Base-by-base conservation (phyloP, 331 rosid genomes). In the Spiraea crenata region DNA sequence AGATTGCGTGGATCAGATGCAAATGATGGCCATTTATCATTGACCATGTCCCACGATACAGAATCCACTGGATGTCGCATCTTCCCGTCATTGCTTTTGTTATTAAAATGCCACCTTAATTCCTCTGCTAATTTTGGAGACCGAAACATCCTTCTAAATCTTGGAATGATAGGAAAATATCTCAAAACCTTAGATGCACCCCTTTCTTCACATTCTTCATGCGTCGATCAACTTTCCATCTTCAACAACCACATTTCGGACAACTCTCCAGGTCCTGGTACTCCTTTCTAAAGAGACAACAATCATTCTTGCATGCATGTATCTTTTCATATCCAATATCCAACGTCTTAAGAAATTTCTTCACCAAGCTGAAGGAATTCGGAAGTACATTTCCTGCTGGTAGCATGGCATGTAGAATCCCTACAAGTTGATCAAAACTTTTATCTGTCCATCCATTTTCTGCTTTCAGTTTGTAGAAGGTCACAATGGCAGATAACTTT, bases 231-330 rank as follows among this genome's bases (percentile, higher is more conserved):
- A 50, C 56, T 13, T 63, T 63, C 51, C 67, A 63, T 63, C 51
- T 63, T 9, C n/a, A 63, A 63, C 38, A 2, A n/a, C 38, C 50
- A 62, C 67, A 62, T 62, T 40, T 62, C 3, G 37, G n/a, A 63
- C 51, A 63, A 41, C 6, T 41, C 4, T 41, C 37, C 67, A 63
- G 8, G 4, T 63, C 7, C 12, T 17, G 5, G 0, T 63, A 63
- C n/a, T 63, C 67, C 2, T 42, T 42, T 63, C 51, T 63, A 9
- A 41, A 42, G 0, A 63, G 38, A 19, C 50, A 63, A 2, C 67
- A 63, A 42, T 63, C 67, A 5, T 63, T 63, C 51, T n/a, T 13
- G 2, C 51, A 63, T 8, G 67, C 51, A 10, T 63, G 67, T 9
- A 63, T 63, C 38, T 42, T 62, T 41, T 62, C 67, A 9, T 8